Conservation (phyloP, 148 eudicot genomes). For the Cornus controversa region DNA sequence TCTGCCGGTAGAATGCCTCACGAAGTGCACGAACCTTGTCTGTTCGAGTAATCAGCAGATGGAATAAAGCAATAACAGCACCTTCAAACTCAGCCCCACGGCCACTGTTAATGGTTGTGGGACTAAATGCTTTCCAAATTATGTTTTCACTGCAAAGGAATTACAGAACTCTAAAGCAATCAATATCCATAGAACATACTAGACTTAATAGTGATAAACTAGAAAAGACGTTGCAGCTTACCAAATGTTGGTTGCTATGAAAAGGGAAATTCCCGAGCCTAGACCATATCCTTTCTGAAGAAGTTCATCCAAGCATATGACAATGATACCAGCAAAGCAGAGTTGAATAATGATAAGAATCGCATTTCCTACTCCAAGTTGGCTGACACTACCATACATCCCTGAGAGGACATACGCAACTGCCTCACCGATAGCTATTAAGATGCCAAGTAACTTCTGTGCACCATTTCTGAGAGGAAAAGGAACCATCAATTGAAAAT, state of each 20-base stretch:
- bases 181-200: background rate
- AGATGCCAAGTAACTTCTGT: constrained; percentile 69
- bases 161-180: background rate
- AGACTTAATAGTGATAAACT: background rate
- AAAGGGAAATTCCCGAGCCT: constrained; percentile 86
- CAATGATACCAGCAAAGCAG: constrained; percentile 81
- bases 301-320: constrained; percentile 85
- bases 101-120: constrained; percentile 84
- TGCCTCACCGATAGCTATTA: constrained; percentile 82
- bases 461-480: constrained; percentile 57
- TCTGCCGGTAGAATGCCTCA: constrained; percentile 89
- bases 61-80: constrained; percentile 86
- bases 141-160: constrained; percentile 74
- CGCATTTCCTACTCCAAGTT: constrained; percentile 78
- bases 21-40: constrained; percentile 90
- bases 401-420: constrained; percentile 86
- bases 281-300: constrained; percentile 95
- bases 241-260: constrained; percentile 92
- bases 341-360: constrained; percentile 73
- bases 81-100: constrained; percentile 94
- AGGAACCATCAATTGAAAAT: background rate
- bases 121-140: constrained; percentile 93
- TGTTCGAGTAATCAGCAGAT: constrained; percentile 70
- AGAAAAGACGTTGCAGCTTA: constrained; percentile 21
- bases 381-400: constrained; percentile 74